Evolutionary conservation across 2,329 filamentous ascomycete species (phyloP).

Genomic region (Botrytis fragariae): DNA sequence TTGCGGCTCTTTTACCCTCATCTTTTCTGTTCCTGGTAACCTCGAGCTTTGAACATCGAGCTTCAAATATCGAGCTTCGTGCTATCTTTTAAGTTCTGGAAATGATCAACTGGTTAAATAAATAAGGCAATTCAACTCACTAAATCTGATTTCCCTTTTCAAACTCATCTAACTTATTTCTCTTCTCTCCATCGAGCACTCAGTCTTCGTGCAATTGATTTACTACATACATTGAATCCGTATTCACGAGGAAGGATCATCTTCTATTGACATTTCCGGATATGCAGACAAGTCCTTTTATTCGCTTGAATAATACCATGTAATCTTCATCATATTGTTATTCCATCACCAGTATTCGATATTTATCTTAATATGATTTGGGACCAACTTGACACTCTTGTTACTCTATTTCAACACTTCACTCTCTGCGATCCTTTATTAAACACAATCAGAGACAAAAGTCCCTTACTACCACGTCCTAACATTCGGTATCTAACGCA

Average conservation of each 20-base stretch:
- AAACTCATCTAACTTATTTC: background rate
- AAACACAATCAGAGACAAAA: background rate
- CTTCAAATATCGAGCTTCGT: background rate
- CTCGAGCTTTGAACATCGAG: background rate
- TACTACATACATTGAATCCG: background rate
- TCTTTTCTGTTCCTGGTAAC: background rate
- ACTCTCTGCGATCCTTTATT: too few species aligned
- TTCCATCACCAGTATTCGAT: background rate
- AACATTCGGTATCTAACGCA: background rate
- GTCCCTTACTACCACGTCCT: too few species aligned
- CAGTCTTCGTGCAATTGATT: fast-evolving
- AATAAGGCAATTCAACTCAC: background rate
- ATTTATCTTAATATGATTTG: too few species aligned
- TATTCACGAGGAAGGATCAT: background rate
- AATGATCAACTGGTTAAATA: background rate
- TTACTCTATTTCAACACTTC: background rate
- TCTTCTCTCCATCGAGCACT: background rate
- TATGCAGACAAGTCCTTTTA: too few species aligned
- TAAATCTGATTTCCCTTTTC: background rate
- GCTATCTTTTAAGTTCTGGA: background rate
- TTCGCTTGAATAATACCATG: background rate
- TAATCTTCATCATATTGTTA: background rate
- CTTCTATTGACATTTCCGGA: too few species aligned
- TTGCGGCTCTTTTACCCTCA: background rate
- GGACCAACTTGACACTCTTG: background rate